phyloP scores from a whole-genome alignment of 345 rosid species.

The Acer yangbiense region DNA sequence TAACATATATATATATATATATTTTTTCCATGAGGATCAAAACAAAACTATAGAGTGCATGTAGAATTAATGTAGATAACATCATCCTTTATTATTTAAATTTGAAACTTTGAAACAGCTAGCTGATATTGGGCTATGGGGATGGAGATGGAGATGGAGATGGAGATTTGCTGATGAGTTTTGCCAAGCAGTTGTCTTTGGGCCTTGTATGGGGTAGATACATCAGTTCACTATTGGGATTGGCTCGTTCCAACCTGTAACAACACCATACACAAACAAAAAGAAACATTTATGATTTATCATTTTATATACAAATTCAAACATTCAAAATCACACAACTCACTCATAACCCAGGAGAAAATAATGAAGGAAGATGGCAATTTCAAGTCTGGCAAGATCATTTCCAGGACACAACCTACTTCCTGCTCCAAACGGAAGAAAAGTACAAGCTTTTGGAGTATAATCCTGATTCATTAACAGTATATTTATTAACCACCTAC shows the following conservation, averaged over 20 bases:
- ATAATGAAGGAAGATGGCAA: conserved; percentile 75
- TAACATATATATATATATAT: no score
- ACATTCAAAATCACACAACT: conserved; percentile 6
- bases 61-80: no score
- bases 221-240: conserved; percentile 36
- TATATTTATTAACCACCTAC: not conserved
- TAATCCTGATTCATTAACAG: conserved; percentile 34
- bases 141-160: conserved; percentile 10
- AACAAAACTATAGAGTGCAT: no score
- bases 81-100: not conserved
- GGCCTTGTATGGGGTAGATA: conserved; percentile 68
- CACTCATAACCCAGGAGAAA: conserved; percentile 72
- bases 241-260: conserved; percentile 42
- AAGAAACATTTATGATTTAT: not conserved
- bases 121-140: not conserved
- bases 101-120: no score
- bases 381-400: conserved; percentile 86
- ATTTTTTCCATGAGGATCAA: no score
- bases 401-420: conserved; percentile 86
- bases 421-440: conserved; percentile 89
- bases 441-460: conserved; percentile 62
- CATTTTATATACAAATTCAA: not conserved
- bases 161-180: conserved; percentile 24
- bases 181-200: conserved; percentile 60
- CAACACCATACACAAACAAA: not conserved